Percentiles rank a stretch among this genome's conserved stretches.
Conservation (phyloP, 164 flowering plant species). For the Vitis rotundifolia region DNA sequence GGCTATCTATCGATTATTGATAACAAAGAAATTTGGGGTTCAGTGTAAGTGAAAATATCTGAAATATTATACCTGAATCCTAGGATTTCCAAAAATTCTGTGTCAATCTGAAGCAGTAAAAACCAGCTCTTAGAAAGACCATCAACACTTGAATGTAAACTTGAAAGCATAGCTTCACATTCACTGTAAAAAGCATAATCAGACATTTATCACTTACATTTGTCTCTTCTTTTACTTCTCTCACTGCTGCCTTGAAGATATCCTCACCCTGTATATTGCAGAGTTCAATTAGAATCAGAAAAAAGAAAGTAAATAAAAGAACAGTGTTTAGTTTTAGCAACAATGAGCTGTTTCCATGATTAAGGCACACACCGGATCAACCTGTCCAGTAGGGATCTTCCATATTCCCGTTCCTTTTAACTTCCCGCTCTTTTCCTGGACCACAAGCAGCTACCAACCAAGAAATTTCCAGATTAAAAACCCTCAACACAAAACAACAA, state of each 20-base stretch:
- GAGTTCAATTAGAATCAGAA: background rate
- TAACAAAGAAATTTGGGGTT: background rate
- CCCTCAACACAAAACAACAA: background rate
- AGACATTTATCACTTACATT: too few relatives aligned
- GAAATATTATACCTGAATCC: constrained; percentile 21
- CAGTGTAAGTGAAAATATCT: background rate
- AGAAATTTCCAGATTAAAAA: constrained; percentile 3
- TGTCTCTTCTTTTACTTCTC: too few relatives aligned
- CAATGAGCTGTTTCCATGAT: background rate
- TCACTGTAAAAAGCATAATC: background rate
- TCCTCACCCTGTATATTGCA: constrained; percentile 42
- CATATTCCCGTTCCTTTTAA: constrained; percentile 40
- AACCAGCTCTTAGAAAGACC: background rate
- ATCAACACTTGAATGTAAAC: background rate
- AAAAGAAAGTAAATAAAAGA: background rate
- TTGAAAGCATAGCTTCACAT: background rate
- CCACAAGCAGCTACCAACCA: constrained; percentile 39
- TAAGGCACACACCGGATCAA: constrained; percentile 32
- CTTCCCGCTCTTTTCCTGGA: constrained; percentile 42
- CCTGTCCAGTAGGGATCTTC: constrained; percentile 46
- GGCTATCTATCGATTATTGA: background rate
- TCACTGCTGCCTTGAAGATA: too few relatives aligned
- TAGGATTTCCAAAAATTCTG: constrained; percentile 21
- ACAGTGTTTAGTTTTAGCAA: too few relatives aligned
- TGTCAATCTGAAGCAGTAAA: constrained; percentile 19